Conservation (phyloP, 2,329 filamentous ascomycete species). For the Claviceps fusiformis region DNA sequence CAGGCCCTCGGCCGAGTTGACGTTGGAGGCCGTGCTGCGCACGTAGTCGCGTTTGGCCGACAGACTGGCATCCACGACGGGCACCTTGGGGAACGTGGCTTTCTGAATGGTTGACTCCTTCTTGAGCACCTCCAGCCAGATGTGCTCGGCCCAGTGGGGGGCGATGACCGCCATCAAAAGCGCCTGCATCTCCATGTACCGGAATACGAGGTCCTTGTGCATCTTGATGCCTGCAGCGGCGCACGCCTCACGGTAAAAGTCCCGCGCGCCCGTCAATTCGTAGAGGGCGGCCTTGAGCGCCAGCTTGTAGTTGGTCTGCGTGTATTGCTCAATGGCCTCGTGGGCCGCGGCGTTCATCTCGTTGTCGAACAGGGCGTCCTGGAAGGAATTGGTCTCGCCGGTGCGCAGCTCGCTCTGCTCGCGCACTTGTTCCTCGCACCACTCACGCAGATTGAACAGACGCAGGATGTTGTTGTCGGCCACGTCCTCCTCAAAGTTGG, state of each 20-base stretch:
- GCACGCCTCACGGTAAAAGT: constrained; percentile 79
- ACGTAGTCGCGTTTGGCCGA: constrained; percentile 76
- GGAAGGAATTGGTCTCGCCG: constrained; percentile 63
- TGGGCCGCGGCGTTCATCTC: constrained; percentile 77
- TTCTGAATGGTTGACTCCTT: constrained; percentile 66
- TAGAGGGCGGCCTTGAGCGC: constrained; percentile 81
- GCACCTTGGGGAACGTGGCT: constrained; percentile 44
- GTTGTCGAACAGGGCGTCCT: constrained; percentile 83
- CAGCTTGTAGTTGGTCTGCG: constrained; percentile 60
- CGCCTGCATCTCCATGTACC: constrained; percentile 78
- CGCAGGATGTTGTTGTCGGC: constrained; percentile 85
- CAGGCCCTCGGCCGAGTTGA: constrained; percentile 65
- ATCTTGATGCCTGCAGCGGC: constrained; percentile 67
- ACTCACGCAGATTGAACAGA: constrained; percentile 69
- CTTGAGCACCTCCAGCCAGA: constrained; percentile 84
- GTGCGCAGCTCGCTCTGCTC: constrained; percentile 57
- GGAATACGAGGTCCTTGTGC: constrained; percentile 65
- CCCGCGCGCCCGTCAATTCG: constrained; percentile 77
- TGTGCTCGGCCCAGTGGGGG: constrained; percentile 87
- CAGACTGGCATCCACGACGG: constrained; percentile 50
- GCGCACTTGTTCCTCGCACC: constrained; percentile 75
- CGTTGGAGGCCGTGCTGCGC: constrained; percentile 58
- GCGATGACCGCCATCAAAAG: constrained; percentile 72
- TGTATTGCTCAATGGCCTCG: constrained; percentile 68
- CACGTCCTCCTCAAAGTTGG: constrained; percentile 93